Evolutionary conservation across 108 stramenopile genomes (phyloP), one percentile per base, ranked within the genome.

Genomic region (Heterococcus sp.): DNA sequence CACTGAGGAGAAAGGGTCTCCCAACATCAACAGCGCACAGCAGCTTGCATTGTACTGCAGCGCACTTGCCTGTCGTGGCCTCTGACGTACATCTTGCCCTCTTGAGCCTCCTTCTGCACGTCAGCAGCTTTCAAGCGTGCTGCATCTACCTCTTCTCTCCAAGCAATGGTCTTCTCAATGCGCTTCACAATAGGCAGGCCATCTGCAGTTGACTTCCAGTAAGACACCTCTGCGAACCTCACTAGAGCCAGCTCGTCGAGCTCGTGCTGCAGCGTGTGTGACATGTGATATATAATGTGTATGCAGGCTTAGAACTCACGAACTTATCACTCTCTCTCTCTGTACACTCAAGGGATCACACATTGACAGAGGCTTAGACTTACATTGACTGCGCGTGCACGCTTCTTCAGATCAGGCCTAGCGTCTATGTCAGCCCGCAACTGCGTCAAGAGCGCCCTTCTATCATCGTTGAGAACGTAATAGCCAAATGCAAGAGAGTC

Each of bases 71-170:
- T 68, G 34, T 78, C 77, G 27, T 29, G 26, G 32, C 77, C 77
- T 29, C 77, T 37, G 0, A 71, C 77, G 58, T 71, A 78, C 69
- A 78, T 32, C 46, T 78, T 78, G 40, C 77, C 77, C 28, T 37
- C 31, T 64, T 8, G 35, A 1, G 77, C 77, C 66, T 66, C 66
- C 35, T 66, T 64, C 0, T 28, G 2, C 69, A 81, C 79, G 63
- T 69, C 40, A 3, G 30, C 1, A 31, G 72, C 63, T 29, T 71
- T 40, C n/a, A 81, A 4, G 65, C 28, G 35, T 38, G 67, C 58
- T 28, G 79, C 69, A 31, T 66, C 72, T 2, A 46, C 38, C 2
- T 38, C 46, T n/a, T 81, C 79, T 28, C 79, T 37, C 79, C 79
- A 81, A 2, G 36, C 40, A 29, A 81, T 32, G 37, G 79, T 74